Conservation (phyloP, 352 stramenopile species). For the Phytophthora megakarya region DNA sequence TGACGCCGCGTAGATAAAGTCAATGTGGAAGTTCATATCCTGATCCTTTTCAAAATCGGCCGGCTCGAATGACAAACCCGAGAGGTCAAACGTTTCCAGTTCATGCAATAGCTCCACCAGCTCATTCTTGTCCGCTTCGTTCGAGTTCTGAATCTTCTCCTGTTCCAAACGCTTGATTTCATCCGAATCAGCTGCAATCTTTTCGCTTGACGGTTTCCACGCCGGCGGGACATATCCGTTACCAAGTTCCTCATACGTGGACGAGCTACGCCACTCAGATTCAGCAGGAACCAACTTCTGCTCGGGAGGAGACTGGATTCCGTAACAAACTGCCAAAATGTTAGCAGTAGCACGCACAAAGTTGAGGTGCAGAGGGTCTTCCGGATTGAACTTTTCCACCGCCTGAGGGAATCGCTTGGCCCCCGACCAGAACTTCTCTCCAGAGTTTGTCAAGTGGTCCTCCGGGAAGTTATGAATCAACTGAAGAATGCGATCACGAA, state of each 20-base stretch:
- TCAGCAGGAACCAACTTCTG: constrained; percentile 73
- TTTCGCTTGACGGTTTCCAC: constrained; percentile 80
- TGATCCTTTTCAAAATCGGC: constrained; percentile 99
- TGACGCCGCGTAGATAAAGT: constrained; percentile 97
- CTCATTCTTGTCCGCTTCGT: constrained; percentile 65
- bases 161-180: constrained; percentile 74
- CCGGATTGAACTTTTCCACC: constrained; percentile 61
- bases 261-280: constrained; percentile 79
- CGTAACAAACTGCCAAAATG: constrained; percentile 81
- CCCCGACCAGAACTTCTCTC: constrained; percentile 86
- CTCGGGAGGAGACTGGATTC: constrained; percentile 72
- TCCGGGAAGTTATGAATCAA: constrained; percentile 86
- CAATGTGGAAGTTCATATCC: constrained; percentile 94
- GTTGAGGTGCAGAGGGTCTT: constrained; percentile 74
- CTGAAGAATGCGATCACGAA: constrained; percentile 91
- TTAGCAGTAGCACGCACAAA: constrained; percentile 83
- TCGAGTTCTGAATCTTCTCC: constrained; percentile 66
- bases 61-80: constrained; percentile 67
- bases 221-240: constrained; percentile 44
- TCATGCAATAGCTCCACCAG: constrained; percentile 76
- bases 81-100: constrained; percentile 62
- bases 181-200: constrained; percentile 74
- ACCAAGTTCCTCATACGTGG: constrained; percentile 65
- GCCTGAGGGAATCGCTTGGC: constrained; percentile 84
- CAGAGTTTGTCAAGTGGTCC: constrained; percentile 81